A percentile compares a stretch with the other conserved stretches of the same genome.
These are phyloP conservation scores for Leptodontidium sp. DNA, from an alignment of 2,329 filamentous ascomycete genomes.

Conservation along the genomic window DNA sequence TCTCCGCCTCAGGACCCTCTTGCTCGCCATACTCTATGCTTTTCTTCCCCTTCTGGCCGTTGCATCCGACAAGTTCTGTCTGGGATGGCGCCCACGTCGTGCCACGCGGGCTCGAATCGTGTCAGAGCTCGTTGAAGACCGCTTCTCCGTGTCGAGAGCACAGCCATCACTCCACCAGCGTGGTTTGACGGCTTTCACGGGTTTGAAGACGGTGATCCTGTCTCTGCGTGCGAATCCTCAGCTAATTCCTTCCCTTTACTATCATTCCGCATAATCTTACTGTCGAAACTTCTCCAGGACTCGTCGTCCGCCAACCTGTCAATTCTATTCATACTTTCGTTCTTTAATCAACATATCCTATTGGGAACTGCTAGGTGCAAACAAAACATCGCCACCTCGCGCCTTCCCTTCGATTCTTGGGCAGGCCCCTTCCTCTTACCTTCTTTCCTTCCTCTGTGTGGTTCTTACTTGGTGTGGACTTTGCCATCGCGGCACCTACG, in stretches of 20 bases:
- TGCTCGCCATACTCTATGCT: constrained; percentile 11
- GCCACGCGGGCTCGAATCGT: constrained; percentile 24
- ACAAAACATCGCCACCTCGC: constrained; percentile 36
- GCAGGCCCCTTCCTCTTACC: constrained; percentile 40
- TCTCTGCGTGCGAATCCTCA: constrained; percentile 25
- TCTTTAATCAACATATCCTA: constrained; percentile 27
- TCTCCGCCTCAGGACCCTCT: constrained; percentile 10
- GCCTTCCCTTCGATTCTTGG: constrained; percentile 38
- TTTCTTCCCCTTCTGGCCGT: constrained; percentile 20
- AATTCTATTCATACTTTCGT: constrained; percentile 35
- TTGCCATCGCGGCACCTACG: constrained; percentile 32
- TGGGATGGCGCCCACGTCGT: constrained; percentile 23
- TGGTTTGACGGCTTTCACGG: not conserved
- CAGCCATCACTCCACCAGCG: constrained; percentile 33
- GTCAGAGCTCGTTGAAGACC: constrained; percentile 25
- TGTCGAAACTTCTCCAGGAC: constrained; percentile 25
- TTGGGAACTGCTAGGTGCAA: constrained; percentile 30
- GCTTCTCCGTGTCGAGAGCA: constrained; percentile 31
- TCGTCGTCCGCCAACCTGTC: constrained; percentile 19
- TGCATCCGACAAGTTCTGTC: constrained; percentile 30
- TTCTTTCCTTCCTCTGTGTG: constrained; percentile 38
- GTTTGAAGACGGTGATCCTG: constrained; percentile 37
- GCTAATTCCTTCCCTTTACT: constrained; percentile 25
- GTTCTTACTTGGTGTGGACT: constrained; percentile 30
- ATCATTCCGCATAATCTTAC: constrained; percentile 30